These are phyloP conservation scores for Bolboschoenus planiculmis DNA, from an alignment of 176 grass and related monocot species.

Conservation along the genomic window DNA sequence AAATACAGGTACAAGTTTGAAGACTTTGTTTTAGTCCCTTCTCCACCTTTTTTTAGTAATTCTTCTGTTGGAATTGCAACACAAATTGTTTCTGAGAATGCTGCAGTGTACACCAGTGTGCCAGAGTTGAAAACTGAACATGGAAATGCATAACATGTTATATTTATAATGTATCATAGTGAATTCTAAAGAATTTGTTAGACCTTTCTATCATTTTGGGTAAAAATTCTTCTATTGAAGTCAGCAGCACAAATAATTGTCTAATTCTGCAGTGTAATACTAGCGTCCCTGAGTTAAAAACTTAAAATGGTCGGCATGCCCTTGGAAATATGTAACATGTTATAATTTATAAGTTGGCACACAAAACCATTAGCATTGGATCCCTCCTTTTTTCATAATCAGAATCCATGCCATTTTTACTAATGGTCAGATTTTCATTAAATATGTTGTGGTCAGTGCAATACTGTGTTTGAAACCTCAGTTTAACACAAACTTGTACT, in stretches of 20 bases:
- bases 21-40: not conserved
- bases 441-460: not conserved
- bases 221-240: not conserved
- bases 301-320: no score
- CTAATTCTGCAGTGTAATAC: not conserved
- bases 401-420: not conserved
- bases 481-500: not conserved
- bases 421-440: not conserved
- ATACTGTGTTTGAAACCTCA: not conserved
- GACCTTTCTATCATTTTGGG: not conserved
- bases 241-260: not conserved
- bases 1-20: constrained; percentile 52
- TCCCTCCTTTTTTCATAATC: not conserved
- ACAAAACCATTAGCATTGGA: no score
- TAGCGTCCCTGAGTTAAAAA: no score
- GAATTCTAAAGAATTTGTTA: not conserved
- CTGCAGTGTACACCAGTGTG: not conserved
- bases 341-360: not conserved
- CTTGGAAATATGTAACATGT: not conserved
- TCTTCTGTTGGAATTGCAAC: not conserved
- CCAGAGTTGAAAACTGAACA: not conserved
- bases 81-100: not conserved
- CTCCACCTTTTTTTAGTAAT: not conserved
- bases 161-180: not conserved
- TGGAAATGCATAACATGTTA: not conserved